Evolutionary conservation across 352 stramenopile species (phyloP), one percentile per base, ranked within the genome.

Genomic region (Stramenopiles sp.): DNA sequence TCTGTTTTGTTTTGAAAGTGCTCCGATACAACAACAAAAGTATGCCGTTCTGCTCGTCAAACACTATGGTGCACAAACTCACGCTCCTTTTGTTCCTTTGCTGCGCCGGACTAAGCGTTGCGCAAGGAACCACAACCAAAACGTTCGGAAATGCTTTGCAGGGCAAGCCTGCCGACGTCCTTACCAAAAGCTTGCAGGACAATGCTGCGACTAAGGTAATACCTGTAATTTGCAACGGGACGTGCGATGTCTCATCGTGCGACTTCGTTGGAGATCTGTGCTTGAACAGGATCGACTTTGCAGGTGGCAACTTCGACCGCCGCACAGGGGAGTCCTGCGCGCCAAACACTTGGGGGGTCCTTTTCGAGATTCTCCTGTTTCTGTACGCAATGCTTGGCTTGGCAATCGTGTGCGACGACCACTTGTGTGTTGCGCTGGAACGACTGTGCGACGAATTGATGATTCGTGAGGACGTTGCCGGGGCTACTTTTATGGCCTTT

Each of bases 371-470:
- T 35, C 77, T 81, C 31, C 78, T 79, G n/a, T 81, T 92, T 48
- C 79, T 88, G 34, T 89, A 89, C 75, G 79, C 87, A 68, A 92
- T 93, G 77, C 81, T 93, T 34, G 84, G 85, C 49, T 85, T 93
- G 63, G 87, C 87, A 53, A 88, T 93, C 80, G 88, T 93, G 43
- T 89, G 83, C 73, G 87, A 93, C 78, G 87, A 93, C 79, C 92
- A 91, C 79, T 88, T 93, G 34, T 85, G 89, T 34, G 82, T 84
- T 6, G 74, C 87, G 35, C 81, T 93, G n/a, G 87, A 93, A 76
- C 83, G 83, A 63, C 85, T 92, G 73, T 86, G 86, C 1, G 84
- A 86, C n/a, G 75, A 74, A 0, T 68, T 89, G 31, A 79, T 74
- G 32, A 80, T 92, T 31, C 88, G 85, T 18, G 81, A 86, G 36